phyloP scores from a whole-genome alignment of 1,139 yeast genomes.

The Geotrichum europaeum region DNA sequence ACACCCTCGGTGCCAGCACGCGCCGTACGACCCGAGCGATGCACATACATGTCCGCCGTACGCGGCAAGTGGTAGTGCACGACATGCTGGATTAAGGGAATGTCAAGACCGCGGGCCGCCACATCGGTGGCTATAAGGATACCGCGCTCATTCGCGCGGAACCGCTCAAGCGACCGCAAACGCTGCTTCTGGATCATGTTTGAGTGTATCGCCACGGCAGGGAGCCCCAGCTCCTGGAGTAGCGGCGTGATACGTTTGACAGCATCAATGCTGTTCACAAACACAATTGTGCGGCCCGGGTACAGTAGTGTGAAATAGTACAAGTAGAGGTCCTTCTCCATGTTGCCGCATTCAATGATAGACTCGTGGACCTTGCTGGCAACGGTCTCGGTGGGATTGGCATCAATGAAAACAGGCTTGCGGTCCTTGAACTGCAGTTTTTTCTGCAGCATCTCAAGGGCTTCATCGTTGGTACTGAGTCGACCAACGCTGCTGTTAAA shows the following conservation, averaged over 20 bases:
- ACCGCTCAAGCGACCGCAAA: conserved; percentile 70
- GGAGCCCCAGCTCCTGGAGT: conserved; percentile 60
- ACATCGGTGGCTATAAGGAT: conserved; percentile 93
- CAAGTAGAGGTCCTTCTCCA: conserved; percentile 82
- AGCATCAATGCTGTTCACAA: conserved; percentile 90
- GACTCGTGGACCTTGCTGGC: conserved; percentile 77
- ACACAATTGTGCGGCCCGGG: conserved; percentile 85
- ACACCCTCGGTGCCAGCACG: conserved; percentile 95
- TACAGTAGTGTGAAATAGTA: conserved; percentile 83
- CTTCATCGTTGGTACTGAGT: conserved; percentile 33
- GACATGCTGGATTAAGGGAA: conserved; percentile 85
- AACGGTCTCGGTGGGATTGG: conserved; percentile 79
- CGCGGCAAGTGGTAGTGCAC: conserved; percentile 95
- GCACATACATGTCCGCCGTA: conserved; percentile 90
- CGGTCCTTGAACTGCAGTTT: conserved; percentile 35
- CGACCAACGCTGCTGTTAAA: conserved; percentile 19
- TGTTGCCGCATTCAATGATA: conserved; percentile 82
- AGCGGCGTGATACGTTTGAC: conserved; percentile 81
- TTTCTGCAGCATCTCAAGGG: conserved; percentile 34
- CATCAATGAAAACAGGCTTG: conserved; percentile 62
- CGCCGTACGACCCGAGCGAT: conserved; percentile 96
- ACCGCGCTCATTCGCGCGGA: conserved; percentile 41
- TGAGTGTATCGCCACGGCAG: conserved; percentile 74
- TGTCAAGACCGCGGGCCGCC: conserved; percentile 97
- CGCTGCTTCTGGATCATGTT: conserved; percentile 95